Conservation (phyloP, 2,329 filamentous ascomycete species). For the Fusarium compactum region DNA sequence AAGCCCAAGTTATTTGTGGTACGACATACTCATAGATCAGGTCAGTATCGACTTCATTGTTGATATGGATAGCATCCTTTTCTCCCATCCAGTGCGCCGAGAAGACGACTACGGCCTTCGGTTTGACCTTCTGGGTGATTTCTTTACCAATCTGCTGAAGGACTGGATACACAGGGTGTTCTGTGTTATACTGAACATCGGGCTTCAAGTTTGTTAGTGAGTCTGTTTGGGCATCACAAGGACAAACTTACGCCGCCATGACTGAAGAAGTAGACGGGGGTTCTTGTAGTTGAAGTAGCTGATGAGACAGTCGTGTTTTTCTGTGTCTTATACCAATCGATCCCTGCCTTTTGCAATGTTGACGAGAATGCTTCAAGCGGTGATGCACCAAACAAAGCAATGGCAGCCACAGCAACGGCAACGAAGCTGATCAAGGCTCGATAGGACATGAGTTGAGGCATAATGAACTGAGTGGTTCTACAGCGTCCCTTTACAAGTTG, state of each 20-base stretch:
- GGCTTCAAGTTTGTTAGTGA: conserved; percentile 56
- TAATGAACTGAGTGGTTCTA: conserved; percentile 12
- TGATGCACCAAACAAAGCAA: conserved; percentile 41
- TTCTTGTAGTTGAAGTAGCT: conserved; percentile 10
- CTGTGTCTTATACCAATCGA: conserved; percentile 31
- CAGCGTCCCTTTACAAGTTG: background rate
- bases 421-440: conserved; percentile 39
- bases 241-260: conserved; percentile 61
- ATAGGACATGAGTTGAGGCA: conserved; percentile 40
- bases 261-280: conserved; percentile 64
- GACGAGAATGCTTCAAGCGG: conserved; percentile 41
- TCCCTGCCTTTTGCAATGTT: conserved; percentile 40
- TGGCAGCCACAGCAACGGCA: conserved; percentile 40
- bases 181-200: conserved; percentile 74
- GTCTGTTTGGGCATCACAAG: background rate
- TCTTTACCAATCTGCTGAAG: conserved; percentile 75
- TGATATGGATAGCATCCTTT: conserved; percentile 70
- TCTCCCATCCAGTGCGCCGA: conserved; percentile 81
- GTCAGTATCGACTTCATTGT: conserved; percentile 72
- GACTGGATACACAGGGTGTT: conserved; percentile 74
- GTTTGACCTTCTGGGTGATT: conserved; percentile 77
- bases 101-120: conserved; percentile 79
- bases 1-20: background rate
- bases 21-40: conserved; percentile 74
- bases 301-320: conserved; percentile 19